These are phyloP conservation scores for Penicillium sumatraense DNA, from an alignment of 2,329 filamentous ascomycete species.

Conservation along the genomic window DNA sequence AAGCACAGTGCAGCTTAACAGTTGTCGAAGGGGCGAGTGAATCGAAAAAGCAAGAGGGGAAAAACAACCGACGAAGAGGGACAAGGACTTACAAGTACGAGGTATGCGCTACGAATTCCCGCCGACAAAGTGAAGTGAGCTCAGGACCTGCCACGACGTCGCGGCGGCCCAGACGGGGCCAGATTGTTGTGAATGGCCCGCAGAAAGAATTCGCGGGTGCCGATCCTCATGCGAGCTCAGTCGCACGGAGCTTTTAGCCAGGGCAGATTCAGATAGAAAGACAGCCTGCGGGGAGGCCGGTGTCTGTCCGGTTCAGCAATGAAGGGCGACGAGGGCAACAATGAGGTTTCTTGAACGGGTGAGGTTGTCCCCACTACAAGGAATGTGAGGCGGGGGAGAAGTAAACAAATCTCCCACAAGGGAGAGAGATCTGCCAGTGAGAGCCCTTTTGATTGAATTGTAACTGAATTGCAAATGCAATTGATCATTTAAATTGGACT, in stretches of 20 bases:
- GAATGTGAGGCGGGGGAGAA: constrained; percentile 19
- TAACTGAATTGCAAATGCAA: background rate
- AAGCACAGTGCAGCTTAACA: constrained; percentile 9
- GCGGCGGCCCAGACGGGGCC: constrained; percentile 4
- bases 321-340: constrained; percentile 21
- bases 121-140: background rate
- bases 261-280: background rate
- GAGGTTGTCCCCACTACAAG: constrained; percentile 16
- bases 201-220: constrained; percentile 17
- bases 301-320: constrained; percentile 22
- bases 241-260: background rate
- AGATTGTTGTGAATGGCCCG: constrained; percentile 22
- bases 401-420: constrained; percentile 12
- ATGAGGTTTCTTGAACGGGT: constrained; percentile 7
- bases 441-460: background rate
- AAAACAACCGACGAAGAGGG: background rate
- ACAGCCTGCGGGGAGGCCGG: background rate
- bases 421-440: background rate
- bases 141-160: constrained; percentile 5
- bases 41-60: background rate
- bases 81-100: constrained; percentile 21
- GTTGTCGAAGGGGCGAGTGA: constrained; percentile 1
- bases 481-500: background rate
- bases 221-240: constrained; percentile 22
- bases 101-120: constrained; percentile 16